Conservation (phyloP, 495 filamentous ascomycete genomes). For the Podospora australis region DNA sequence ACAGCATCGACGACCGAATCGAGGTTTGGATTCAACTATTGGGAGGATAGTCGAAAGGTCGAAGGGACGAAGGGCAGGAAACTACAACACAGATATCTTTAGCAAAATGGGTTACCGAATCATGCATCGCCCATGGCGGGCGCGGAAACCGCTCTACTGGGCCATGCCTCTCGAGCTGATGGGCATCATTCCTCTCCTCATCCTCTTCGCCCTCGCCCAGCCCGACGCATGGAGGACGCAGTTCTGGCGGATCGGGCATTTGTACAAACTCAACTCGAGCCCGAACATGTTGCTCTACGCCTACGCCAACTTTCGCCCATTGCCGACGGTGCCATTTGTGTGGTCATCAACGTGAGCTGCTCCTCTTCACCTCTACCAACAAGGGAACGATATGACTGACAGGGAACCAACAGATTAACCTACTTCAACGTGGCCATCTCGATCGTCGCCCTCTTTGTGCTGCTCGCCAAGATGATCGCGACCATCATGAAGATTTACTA, state of each 20-base stretch:
- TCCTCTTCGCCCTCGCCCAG: slow-evolving; percentile 74
- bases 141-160: slow-evolving; percentile 53
- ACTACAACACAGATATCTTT: neutral
- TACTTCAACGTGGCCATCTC: slow-evolving; percentile 77
- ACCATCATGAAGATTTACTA: slow-evolving; percentile 67
- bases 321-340: slow-evolving; percentile 61
- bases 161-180: slow-evolving; percentile 66
- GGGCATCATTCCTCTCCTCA: slow-evolving; percentile 62
- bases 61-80: neutral
- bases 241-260: slow-evolving; percentile 74
- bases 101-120: slow-evolving; percentile 38
- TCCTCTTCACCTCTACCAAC: slow-evolving; percentile 2
- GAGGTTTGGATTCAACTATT: neutral
- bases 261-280: slow-evolving; percentile 77
- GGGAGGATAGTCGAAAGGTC: neutral
- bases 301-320: slow-evolving; percentile 64
- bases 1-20: no score
- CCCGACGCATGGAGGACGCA: slow-evolving; percentile 72
- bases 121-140: slow-evolving; percentile 55
- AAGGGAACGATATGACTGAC: no score
- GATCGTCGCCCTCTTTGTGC: slow-evolving; percentile 64
- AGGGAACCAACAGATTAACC: slow-evolving; percentile 61
- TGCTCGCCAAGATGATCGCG: slow-evolving; percentile 58
- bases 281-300: slow-evolving; percentile 68
- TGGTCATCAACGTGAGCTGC: slow-evolving; percentile 74